These are phyloP conservation scores for Saussurea involucrata DNA, from an alignment of 129 eudicot genomes.

Conservation along the genomic window DNA sequence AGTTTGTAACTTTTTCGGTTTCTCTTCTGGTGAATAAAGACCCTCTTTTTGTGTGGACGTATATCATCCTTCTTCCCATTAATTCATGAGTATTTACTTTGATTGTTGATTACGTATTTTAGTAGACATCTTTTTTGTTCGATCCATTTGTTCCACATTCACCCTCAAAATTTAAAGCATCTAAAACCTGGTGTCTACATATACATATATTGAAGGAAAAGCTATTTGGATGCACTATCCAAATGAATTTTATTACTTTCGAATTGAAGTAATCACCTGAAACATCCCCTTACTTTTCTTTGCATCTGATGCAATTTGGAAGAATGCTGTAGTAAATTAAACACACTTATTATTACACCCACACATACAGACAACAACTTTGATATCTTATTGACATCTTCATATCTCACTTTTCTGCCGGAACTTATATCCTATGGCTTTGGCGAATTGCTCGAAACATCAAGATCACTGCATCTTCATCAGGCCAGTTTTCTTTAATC, in stretches of 20 bases:
- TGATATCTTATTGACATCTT: neutral
- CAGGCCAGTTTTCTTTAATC: conserved; percentile 49
- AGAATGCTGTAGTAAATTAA: neutral
- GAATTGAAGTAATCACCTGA: neutral
- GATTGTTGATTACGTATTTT: neutral
- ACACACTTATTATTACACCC: neutral
- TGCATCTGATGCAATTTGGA: neutral
- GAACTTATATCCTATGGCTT: neutral
- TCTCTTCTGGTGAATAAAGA: too few species aligned
- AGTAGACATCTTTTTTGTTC: neutral
- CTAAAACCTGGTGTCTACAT: neutral
- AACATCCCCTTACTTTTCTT: neutral
- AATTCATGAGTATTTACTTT: neutral
- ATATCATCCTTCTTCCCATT: neutral
- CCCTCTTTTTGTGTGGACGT: neutral
- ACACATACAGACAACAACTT: neutral
- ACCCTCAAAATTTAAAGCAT: neutral
- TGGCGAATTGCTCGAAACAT: conserved; percentile 21
- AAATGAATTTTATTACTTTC: neutral
- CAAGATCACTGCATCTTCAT: conserved; percentile 33
- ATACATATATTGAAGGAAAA: neutral
- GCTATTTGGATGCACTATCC: neutral
- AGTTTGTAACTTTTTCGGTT: too few species aligned
- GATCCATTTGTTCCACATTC: neutral
- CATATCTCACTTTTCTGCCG: conserved; percentile 12